Evolutionary conservation across 768 basidiomycete species (phyloP), one percentile per base, ranked within the genome.

Genomic region (Dentipellis sp.): DNA sequence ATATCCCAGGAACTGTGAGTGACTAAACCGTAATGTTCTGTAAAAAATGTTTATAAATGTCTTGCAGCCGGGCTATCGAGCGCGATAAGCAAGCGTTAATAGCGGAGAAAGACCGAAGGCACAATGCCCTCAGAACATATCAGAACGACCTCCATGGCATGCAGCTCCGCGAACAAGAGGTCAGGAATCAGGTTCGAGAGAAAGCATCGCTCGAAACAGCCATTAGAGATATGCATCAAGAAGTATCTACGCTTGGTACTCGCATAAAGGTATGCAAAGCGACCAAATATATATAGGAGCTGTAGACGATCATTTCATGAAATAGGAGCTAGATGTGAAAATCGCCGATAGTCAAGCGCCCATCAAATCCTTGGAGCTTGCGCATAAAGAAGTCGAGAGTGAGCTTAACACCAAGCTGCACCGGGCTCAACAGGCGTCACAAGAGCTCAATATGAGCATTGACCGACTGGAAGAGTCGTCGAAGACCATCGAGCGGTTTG

Each of bases 1-100:
- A 66, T 94, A 21, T 74, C 77, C 1, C 72, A 71, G 14, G 76
- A 86, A 58, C 74, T 92, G 94, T 95, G 63, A 65, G 82, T 69
- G 42, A 29, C 29, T 29, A 29, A 29, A 29, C 29, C 3, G 29
- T 3, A 29, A 3, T 3, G 29, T 29, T 29, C 29, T 45, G 47
- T 36, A 2, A 21, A 21, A n/a, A 54, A 5, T 9, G 38, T 49
- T 22, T 8, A 9, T n/a, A 45, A 59, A 35, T 56, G 50, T 17
- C 45, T 56, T 48, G 40, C 60, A 91, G 88, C 29, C 86, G 83
- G n/a, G 68, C 74, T 38, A 75, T 77, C 60, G 87, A 90, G 47
- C 77, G 81, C 54, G 84, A 89, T 58, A 79, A 75, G 61, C 78
- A 81, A 58, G 67, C 69, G 16, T 65, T 91, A 21, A 68, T 70